phyloP scores from a whole-genome alignment of 2,329 filamentous ascomycete genomes.

The Aspergillus uvarum region DNA sequence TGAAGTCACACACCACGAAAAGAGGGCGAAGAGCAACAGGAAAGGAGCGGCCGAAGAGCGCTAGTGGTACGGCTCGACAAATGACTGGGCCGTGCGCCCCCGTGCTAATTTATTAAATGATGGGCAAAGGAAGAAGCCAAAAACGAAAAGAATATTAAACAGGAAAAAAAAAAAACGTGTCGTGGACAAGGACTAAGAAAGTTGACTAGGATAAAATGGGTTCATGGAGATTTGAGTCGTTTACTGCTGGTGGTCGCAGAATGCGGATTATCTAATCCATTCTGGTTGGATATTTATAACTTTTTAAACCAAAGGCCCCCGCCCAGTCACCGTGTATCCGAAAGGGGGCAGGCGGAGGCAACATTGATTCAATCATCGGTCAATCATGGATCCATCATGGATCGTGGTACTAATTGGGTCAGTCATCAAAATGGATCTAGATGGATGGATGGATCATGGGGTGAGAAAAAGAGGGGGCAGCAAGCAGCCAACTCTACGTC shows the following conservation, averaged over 20 bases:
- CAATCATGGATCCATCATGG: neutral
- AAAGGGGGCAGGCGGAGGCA: neutral
- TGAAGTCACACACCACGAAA: neutral
- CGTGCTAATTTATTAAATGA: conserved; percentile 4
- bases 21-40: neutral
- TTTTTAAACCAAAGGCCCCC: neutral
- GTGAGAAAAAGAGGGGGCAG: neutral
- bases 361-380: neutral
- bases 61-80: conserved; percentile 5
- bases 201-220: neutral
- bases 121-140: neutral
- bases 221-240: neutral
- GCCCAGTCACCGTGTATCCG: neutral
- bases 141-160: neutral
- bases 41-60: neutral
- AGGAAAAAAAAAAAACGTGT: conserved; percentile 3
- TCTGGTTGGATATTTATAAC: conserved; percentile 1
- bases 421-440: no score
- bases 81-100: conserved; percentile 6
- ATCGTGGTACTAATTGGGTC: neutral
- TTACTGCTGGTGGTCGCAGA: neutral
- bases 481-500: neutral
- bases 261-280: neutral
- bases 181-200: neutral
- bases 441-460: neutral